Evolutionary conservation across 75 land plant genomes (phyloP).

Genomic region (Pseudotsuga menziesii): DNA sequence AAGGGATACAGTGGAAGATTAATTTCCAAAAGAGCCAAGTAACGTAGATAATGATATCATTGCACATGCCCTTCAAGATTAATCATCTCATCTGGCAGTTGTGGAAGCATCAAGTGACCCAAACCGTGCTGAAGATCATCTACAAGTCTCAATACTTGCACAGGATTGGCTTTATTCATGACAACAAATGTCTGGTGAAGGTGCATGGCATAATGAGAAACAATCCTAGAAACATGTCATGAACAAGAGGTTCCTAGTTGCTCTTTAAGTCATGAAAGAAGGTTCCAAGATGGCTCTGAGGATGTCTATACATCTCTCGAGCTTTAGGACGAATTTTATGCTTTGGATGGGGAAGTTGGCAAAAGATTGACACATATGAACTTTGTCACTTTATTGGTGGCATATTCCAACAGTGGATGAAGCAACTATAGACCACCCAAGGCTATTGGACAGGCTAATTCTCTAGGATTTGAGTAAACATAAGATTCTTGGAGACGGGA

Average conservation of each 20-base stretch:
- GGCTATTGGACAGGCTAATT: too few species aligned
- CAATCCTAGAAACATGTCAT: conserved; percentile 11
- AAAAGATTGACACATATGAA: conserved; percentile 67
- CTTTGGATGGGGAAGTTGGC: conserved; percentile 77
- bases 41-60: conserved; percentile 59
- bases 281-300: conserved; percentile 18
- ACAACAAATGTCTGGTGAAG: neutral
- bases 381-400: too few species aligned
- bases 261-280: conserved; percentile 34
- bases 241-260: conserved; percentile 23
- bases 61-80: conserved; percentile 77
- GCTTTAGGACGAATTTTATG: conserved; percentile 44
- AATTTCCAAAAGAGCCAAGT: conserved; percentile 10
- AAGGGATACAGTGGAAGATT: conserved; percentile 19
- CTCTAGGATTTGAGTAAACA: too few species aligned
- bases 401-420: too few species aligned
- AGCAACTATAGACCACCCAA: too few species aligned
- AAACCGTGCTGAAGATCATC: conserved; percentile 19
- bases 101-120: conserved; percentile 54
- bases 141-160: conserved; percentile 49
- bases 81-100: conserved; percentile 49
- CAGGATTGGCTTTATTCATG: conserved; percentile 56
- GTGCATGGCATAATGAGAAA: conserved; percentile 7
- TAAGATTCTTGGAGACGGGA: too few species aligned
- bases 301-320: conserved; percentile 23